Evolutionary conservation across 2,329 filamentous ascomycete species (phyloP).

Genomic region (Cordyceps militaris): DNA sequence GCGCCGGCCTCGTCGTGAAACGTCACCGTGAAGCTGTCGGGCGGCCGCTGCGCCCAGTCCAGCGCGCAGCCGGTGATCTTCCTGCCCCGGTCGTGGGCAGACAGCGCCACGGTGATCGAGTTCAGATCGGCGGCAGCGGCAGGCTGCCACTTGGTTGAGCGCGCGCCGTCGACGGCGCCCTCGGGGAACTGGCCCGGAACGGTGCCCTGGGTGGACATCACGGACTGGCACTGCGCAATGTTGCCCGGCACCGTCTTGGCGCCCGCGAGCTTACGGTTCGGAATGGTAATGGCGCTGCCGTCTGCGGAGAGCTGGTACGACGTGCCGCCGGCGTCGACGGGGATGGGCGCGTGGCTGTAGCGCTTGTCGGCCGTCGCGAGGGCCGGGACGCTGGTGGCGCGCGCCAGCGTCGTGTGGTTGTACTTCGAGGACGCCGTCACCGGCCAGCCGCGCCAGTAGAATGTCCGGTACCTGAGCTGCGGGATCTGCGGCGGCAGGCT

Average conservation of each 20-base stretch:
- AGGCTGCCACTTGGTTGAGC: conserved; percentile 19
- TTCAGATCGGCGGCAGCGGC: conserved; percentile 14
- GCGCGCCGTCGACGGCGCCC: conserved; percentile 17
- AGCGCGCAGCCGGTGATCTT: conserved; percentile 16
- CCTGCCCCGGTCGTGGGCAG: conserved; percentile 11
- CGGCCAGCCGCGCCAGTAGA: conserved; percentile 25
- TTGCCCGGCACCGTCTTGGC: conserved; percentile 51
- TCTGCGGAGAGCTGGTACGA: conserved; percentile 41
- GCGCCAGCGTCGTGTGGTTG: conserved; percentile 20
- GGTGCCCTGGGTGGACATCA: conserved; percentile 38
- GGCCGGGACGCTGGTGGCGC: conserved; percentile 27
- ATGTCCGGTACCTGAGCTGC: conserved; percentile 30
- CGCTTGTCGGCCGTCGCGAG: conserved; percentile 46
- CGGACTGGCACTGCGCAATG: conserved; percentile 56
- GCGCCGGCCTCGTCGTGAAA: conserved; percentile 16
- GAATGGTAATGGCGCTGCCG: conserved; percentile 41
- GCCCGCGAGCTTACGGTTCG: conserved; percentile 51
- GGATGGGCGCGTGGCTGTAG: conserved; percentile 48
- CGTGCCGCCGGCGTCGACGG: conserved; percentile 47
- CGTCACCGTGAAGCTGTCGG: conserved; percentile 18
- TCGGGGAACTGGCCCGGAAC: conserved; percentile 63
- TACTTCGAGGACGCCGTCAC: conserved; percentile 20
- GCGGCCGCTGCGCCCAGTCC: conserved; percentile 19
- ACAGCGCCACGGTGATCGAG: conserved; percentile 16
- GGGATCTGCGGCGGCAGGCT: conserved; percentile 52